Percentiles rank a stretch among this genome's conserved stretches.
Evolutionary conservation across 2,329 filamentous ascomycete species (phyloP).

Genomic region (Myriangium duriaei): DNA sequence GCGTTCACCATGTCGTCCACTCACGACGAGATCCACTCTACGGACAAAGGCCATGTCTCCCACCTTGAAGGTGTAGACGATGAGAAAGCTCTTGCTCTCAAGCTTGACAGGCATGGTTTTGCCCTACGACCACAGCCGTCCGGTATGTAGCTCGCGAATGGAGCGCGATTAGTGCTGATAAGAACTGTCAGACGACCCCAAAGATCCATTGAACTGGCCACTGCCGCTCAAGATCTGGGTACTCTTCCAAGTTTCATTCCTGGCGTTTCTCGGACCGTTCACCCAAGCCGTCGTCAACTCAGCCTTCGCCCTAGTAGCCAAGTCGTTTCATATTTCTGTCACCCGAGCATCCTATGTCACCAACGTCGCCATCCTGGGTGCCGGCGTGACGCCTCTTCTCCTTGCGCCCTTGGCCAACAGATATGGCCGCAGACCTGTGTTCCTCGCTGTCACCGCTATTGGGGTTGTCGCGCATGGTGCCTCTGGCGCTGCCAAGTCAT

Average conservation of each 20-base stretch:
- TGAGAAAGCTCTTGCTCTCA: slow-evolving; percentile 1
- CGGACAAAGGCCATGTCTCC: neutral
- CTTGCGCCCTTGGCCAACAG: slow-evolving; percentile 23
- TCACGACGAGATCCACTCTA: slow-evolving; percentile 4
- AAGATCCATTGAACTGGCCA: slow-evolving; percentile 10
- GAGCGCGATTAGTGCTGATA: too few relatives aligned
- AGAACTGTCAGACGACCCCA: slow-evolving; percentile 1
- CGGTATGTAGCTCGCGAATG: too few relatives aligned
- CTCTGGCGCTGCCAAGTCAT: slow-evolving; percentile 9
- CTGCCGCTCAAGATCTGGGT: slow-evolving; percentile 9
- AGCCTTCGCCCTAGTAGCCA: slow-evolving; percentile 9
- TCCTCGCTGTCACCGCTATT: slow-evolving; percentile 21
- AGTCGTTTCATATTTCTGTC: slow-evolving; percentile 9
- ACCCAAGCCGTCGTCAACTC: slow-evolving; percentile 10
- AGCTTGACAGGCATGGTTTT: slow-evolving; percentile 9
- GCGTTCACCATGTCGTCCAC: slow-evolving; percentile 1
- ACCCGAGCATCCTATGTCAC: slow-evolving; percentile 13
- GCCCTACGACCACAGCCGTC: slow-evolving; percentile 8
- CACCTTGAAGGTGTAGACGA: slow-evolving; percentile 1
- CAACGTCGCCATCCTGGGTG: slow-evolving; percentile 24
- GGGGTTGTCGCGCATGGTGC: slow-evolving; percentile 18
- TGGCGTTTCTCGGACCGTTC: slow-evolving; percentile 11
- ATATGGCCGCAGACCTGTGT: slow-evolving; percentile 25
- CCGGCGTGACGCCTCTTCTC: slow-evolving; percentile 23
- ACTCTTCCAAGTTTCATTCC: slow-evolving; percentile 10